Conservation (phyloP, 768 basidiomycete species). For the Neoboletus magnificus region DNA sequence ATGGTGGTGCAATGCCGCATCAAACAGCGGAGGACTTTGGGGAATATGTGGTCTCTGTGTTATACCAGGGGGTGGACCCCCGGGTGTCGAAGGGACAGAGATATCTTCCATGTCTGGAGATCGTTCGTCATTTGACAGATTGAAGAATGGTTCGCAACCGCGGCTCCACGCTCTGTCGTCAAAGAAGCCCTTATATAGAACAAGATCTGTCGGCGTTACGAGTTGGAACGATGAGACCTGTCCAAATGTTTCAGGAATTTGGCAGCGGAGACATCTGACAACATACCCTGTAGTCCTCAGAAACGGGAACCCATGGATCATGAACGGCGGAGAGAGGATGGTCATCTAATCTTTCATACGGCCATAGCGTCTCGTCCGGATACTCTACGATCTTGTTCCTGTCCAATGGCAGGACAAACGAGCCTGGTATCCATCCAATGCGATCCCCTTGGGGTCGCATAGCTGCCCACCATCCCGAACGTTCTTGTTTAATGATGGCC, state of each 20-base stretch:
- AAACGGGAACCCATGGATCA: slow-evolving; percentile 20
- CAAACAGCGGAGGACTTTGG: not conserved
- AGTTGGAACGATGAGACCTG: slow-evolving; percentile 18
- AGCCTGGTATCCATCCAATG: slow-evolving; percentile 76
- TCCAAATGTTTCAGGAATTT: slow-evolving; percentile 7
- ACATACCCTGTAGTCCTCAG: slow-evolving; percentile 18
- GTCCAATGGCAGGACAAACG: slow-evolving; percentile 56
- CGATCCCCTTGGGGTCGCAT: slow-evolving; percentile 48
- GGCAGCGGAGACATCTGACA: not conserved
- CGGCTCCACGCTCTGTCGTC: not conserved
- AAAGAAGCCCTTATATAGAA: slow-evolving; percentile 6
- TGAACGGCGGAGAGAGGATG: slow-evolving; percentile 13
- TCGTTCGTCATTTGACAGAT: slow-evolving; percentile 7
- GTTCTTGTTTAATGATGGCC: slow-evolving; percentile 63
- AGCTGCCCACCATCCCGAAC: slow-evolving; percentile 82
- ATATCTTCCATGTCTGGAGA: not conserved
- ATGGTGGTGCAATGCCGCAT: slow-evolving; percentile 17
- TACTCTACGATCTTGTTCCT: slow-evolving; percentile 37
- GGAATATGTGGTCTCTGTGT: not conserved
- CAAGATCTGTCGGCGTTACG: slow-evolving; percentile 18
- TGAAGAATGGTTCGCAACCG: slow-evolving; percentile 5
- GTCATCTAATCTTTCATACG: slow-evolving; percentile 11
- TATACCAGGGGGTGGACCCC: slow-evolving; percentile 21
- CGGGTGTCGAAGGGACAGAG: slow-evolving; percentile 31
- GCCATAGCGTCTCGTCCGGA: slow-evolving; percentile 44